Evolutionary conservation across 1,139 yeast genomes (phyloP).

Genomic region (Candida tropicalis): DNA sequence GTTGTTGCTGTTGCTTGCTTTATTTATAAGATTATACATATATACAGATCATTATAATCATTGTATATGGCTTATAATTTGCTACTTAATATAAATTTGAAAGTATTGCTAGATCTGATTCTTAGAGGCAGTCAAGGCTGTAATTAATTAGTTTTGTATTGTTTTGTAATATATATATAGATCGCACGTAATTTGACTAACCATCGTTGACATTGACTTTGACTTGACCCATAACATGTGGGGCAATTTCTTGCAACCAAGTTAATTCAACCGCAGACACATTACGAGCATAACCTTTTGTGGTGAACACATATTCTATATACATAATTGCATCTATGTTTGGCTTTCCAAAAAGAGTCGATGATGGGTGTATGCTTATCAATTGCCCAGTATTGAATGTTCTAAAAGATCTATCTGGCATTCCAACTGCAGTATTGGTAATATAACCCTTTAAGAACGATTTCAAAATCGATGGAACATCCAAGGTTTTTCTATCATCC

Average conservation of each 20-base stretch:
- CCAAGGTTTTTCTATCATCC: constrained; percentile 34
- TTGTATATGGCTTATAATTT: no score
- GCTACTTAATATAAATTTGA: no score
- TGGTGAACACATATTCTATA: constrained; percentile 90
- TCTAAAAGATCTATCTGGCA: constrained; percentile 92
- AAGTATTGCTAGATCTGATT: no score
- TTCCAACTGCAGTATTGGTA: constrained; percentile 86
- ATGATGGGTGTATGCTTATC: constrained; percentile 90
- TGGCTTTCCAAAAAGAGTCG: constrained; percentile 77
- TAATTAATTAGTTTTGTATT: not conserved
- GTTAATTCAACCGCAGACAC: constrained; percentile 81
- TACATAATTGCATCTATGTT: constrained; percentile 88
- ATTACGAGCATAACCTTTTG: constrained; percentile 89
- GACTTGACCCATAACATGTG: constrained; percentile 57
- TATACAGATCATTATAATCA: no score
- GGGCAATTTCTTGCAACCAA: constrained; percentile 88
- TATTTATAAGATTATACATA: no score
- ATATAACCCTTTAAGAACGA: constrained; percentile 82
- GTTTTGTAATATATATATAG: no score
- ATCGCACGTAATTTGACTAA: no score
- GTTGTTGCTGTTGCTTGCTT: no score
- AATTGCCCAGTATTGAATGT: constrained; percentile 80
- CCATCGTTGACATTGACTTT: constrained; percentile 25
- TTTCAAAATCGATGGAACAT: constrained; percentile 65
- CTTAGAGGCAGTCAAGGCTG: constrained; percentile 31